These are phyloP conservation scores for Penicillium subrubescens DNA, from an alignment of 495 filamentous ascomycete species.

Conservation along the genomic window DNA sequence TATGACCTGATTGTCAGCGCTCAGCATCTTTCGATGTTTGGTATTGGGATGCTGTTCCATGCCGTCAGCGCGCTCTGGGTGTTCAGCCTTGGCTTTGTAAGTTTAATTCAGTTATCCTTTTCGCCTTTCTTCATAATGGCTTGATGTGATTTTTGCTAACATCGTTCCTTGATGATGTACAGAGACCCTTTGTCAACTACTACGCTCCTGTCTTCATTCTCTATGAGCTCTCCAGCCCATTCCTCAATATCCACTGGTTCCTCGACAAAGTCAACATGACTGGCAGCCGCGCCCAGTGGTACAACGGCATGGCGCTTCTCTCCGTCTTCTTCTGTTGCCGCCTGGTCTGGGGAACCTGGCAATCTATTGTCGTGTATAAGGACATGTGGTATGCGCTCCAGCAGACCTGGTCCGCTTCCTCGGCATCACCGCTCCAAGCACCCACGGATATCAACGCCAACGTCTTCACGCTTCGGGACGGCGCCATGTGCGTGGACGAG, in stretches of 20 bases:
- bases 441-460: constrained; percentile 38
- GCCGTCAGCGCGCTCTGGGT: constrained; percentile 82
- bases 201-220: constrained; percentile 92
- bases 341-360: constrained; percentile 88
- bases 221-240: constrained; percentile 93
- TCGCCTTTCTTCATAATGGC: background rate
- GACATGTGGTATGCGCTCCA: constrained; percentile 75
- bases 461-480: constrained; percentile 40
- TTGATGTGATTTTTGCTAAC: background rate
- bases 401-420: constrained; percentile 40
- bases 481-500: constrained; percentile 37
- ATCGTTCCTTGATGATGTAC: constrained; percentile 6
- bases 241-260: constrained; percentile 99
- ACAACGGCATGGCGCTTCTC: constrained; percentile 73
- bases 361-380: constrained; percentile 70
- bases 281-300: constrained; percentile 76
- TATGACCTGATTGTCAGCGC: constrained; percentile 85
- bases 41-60: constrained; percentile 85
- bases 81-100: constrained; percentile 89
- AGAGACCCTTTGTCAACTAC: constrained; percentile 94
- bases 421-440: constrained; percentile 23
- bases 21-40: constrained; percentile 76
- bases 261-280: constrained; percentile 97
- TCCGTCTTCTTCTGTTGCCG: constrained; percentile 84
- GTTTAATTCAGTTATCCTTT: constrained; percentile 36